Percentiles rank a stretch among this genome's conserved stretches.
Evolutionary conservation across 495 filamentous ascomycete genomes (phyloP).

Genomic region (Neurospora terricola): DNA sequence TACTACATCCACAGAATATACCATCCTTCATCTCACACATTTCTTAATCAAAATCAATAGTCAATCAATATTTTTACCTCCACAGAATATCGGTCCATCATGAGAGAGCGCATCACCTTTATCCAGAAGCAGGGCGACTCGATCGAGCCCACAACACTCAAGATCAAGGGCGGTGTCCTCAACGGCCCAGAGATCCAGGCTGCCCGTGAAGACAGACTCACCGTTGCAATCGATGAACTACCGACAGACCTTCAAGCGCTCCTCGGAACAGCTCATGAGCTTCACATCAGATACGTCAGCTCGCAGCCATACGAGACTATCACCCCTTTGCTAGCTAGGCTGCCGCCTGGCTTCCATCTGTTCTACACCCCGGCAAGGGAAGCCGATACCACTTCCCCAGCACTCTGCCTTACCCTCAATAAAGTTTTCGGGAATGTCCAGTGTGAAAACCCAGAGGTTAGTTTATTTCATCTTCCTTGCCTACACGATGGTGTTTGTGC

Average conservation of each 20-base stretch:
- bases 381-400: constrained; percentile 28
- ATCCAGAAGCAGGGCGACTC: constrained; percentile 52
- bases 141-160: constrained; percentile 50
- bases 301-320: constrained; percentile 43
- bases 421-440: constrained; percentile 50
- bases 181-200: constrained; percentile 48
- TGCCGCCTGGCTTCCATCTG: constrained; percentile 75
- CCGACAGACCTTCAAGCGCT: constrained; percentile 54
- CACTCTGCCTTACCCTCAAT: constrained; percentile 51
- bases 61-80: not conserved
- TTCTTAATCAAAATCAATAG: not conserved
- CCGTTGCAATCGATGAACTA: constrained; percentile 62
- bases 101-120: constrained; percentile 83
- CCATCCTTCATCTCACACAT: not conserved
- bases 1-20: not conserved
- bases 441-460: constrained; percentile 42
- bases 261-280: constrained; percentile 57
- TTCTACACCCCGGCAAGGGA: constrained; percentile 55
- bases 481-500: not conserved
- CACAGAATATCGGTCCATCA: constrained; percentile 20
- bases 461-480: not conserved
- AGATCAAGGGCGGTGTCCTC: constrained; percentile 39
- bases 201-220: constrained; percentile 72
- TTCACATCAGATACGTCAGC: constrained; percentile 74
- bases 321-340: constrained; percentile 61